Evolutionary conservation across 2,329 filamentous ascomycete genomes (phyloP), one percentile per base, ranked within the genome.

Genomic region (Stemphylium vesicarium): DNA sequence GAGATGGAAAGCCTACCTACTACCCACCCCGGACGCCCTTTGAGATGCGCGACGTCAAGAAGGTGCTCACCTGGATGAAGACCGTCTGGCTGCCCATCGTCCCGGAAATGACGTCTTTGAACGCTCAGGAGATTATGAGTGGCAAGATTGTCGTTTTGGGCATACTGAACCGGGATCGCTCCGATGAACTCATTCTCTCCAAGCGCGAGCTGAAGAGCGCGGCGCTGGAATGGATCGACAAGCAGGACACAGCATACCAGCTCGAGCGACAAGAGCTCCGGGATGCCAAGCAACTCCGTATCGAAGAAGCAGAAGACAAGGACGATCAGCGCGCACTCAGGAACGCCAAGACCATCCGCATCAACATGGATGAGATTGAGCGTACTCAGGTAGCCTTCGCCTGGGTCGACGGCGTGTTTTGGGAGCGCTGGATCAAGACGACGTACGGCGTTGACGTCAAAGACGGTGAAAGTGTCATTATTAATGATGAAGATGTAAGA

Each of bases 401-500:
- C 11, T 99, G 95, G 95, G 92, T 98, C 11, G 95, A 99, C 73
- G 92, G 93, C 45, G 85, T 91, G 7, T 98, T 98, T 76, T 99
- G 95, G 95, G 93, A 98, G 77, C 86, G 94, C 59, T 99, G 95
- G 95, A 86, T 99, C 62, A 85, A 89, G 64, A 93, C 89, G n/a
- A 97, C 94, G 0, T 99, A 96, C 71, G 94, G 94, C 50, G 89
- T 98, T 64, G 90, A 96, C 66, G 88, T 95, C 29, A 82, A 81
- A 57, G 88, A 95, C 59, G 93, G 94, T 42, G 95, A 98, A 75
- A 87, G 91, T 59, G 91, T 99, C 50, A 89, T 99, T 55, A 95
- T 99, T 78, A 97, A 97, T 65, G 95, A 99, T 68, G 91, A 98
- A 81, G 92, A 96, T 75, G 92, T 96, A 81, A 89, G n/a, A n/a